These are phyloP conservation scores for Berberis thunbergii DNA, from an alignment of 164 flowering plant genomes.

Conservation along the genomic window DNA sequence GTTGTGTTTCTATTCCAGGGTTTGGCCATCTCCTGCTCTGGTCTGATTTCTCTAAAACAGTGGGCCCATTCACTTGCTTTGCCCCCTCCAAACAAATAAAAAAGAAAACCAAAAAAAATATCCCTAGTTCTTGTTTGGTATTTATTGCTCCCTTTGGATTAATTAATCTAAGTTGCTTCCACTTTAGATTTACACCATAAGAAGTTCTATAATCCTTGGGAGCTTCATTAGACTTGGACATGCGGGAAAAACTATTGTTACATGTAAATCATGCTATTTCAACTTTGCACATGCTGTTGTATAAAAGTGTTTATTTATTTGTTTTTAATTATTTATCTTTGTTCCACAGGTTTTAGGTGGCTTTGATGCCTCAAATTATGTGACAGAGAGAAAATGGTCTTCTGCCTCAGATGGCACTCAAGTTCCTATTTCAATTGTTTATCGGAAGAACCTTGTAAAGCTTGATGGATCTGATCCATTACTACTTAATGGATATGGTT, in stretches of 20 bases:
- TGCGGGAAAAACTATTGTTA: not conserved
- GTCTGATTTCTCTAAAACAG: no score
- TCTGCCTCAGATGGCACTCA: conserved; percentile 71
- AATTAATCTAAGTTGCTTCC: no score
- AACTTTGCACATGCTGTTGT: not conserved
- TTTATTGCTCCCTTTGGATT: no score
- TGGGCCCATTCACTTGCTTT: no score
- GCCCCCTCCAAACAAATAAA: no score
- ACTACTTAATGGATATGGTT: conserved; percentile 88
- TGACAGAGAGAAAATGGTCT: conserved; percentile 85
- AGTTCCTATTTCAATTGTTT: conserved; percentile 72
- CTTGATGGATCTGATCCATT: conserved; percentile 89
- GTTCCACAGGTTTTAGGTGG: conserved; percentile 70
- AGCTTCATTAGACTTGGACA: no score
- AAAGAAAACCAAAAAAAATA: no score
- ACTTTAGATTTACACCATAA: no score
- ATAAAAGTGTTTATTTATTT: not conserved
- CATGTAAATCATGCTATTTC: not conserved
- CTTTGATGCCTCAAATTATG: conserved; percentile 64
- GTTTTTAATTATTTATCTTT: not conserved
- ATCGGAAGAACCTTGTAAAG: conserved; percentile 52
- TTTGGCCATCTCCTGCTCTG: no score
- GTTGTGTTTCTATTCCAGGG: no score
- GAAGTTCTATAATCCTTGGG: no score
- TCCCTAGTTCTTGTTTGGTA: no score